Evolutionary conservation across 805 yeast genomes (phyloP), one percentile per base, ranked within the genome.

Genomic region (Barnettozyma vustinii): DNA sequence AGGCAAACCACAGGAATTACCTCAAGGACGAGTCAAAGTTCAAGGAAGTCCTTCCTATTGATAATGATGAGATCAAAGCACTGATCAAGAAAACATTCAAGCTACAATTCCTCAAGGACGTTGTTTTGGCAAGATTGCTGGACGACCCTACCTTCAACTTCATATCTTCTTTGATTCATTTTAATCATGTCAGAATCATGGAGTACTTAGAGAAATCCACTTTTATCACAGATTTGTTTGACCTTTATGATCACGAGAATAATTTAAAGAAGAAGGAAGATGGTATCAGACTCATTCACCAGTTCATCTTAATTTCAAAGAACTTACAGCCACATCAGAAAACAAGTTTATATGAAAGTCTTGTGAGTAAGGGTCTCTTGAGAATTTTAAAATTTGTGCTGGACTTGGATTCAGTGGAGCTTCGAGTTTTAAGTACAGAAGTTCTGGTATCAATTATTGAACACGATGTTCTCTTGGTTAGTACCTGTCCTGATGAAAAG

Each of bases 71-170:
- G 2, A 71, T 81, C 15, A 72, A 76, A 51, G 63, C 68, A 6
- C 74, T 85, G 45, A 84, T 91, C 49, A 81, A 83, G 48, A 80
- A 81, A 58, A 90, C 94, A 37, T 88, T 83, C 62, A 74, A 87
- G 49, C 70, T 90, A 48, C 91, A 85, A 59, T 88, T 87, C 62
- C 69, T 94, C 44, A 86, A 86, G 63, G 97, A 92, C 64, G 95
- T 88, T 18, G 95, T 87, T 1, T 67, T 92, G 25, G 91, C 94
- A 4, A 72, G 96, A 46, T 69, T 84, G 39, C 63, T 92, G 42
- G 98, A 92, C 63, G 98, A 92, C 62, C 79, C 83, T 40, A 77
- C 90, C 5, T 80, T 83, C 59, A 79, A 77, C 52, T 69, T 85
- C 50, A 73, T 94, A 35, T 71, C 83, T 16, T 79, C 86, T 1